phyloP scores from a whole-genome alignment of 108 stramenopile genomes.

The Conticribra weissflogii region DNA sequence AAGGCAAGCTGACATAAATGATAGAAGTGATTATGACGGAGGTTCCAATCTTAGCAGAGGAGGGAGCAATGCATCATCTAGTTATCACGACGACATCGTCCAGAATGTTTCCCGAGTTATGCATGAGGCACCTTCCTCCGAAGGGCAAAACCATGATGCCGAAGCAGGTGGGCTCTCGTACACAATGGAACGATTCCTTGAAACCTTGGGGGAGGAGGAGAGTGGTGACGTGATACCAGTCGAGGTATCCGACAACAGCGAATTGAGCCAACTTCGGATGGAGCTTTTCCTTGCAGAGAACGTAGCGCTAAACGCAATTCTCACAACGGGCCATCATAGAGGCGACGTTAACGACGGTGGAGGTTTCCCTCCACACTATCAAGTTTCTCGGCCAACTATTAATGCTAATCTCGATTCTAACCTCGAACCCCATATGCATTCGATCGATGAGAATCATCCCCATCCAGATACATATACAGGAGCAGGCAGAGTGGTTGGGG shows the following conservation, averaged over 20 bases:
- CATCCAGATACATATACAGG: neutral
- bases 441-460: neutral
- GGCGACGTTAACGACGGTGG: neutral
- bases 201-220: constrained; percentile 18
- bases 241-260: neutral
- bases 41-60: constrained; percentile 15
- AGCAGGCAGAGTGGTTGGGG: neutral
- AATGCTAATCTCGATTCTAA: neutral
- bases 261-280: constrained; percentile 8
- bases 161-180: constrained; percentile 32
- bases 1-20: neutral
- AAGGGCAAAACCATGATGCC: constrained; percentile 1
- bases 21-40: neutral
- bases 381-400: neutral
- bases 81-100: constrained; percentile 5
- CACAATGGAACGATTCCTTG: constrained; percentile 73
- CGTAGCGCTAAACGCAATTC: neutral
- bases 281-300: constrained; percentile 37
- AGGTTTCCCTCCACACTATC: neutral
- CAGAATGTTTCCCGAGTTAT: constrained; percentile 1
- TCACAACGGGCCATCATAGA: no score
- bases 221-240: neutral
- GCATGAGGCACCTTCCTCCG: constrained; percentile 3
- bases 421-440: neutral
- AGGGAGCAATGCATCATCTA: constrained; percentile 5